phyloP scores from a whole-genome alignment of 2,329 filamentous ascomycete genomes.

The Colletotrichum lentis region DNA sequence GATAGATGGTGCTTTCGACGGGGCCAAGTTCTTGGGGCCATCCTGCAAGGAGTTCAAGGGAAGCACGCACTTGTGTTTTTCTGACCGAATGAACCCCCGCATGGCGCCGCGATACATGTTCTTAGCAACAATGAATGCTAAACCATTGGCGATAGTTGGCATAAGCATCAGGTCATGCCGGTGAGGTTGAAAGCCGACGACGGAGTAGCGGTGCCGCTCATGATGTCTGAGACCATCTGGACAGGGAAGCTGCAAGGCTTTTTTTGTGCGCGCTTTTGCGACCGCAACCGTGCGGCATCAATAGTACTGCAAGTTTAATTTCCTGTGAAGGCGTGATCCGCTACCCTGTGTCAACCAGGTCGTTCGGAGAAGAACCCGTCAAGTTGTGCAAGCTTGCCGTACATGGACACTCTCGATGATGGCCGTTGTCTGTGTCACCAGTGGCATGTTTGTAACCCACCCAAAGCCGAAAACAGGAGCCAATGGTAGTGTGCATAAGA shows the following conservation, averaged over 20 bases:
- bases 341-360: conserved; percentile 18
- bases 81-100: conserved; percentile 10
- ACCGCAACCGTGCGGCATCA: conserved; percentile 32
- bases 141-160: conserved; percentile 11
- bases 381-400: conserved; percentile 2
- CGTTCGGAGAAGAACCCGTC: conserved; percentile 22
- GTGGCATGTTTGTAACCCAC: background rate
- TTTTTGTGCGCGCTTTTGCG: conserved; percentile 20
- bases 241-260: conserved; percentile 1
- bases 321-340: conserved; percentile 13
- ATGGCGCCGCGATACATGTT: background rate
- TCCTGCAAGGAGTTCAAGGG: background rate
- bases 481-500: background rate
- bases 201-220: background rate
- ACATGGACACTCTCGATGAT: conserved; percentile 20
- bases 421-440: conserved; percentile 21
- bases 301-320: conserved; percentile 14
- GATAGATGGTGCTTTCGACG: conserved; percentile 10
- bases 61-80: background rate
- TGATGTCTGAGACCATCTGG: background rate
- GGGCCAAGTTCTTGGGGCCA: background rate
- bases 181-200: background rate
- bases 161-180: background rate
- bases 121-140: background rate
- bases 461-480: conserved; percentile 7